Base-by-base conservation (phyloP, 495 filamentous ascomycete species). In the Daldinia concentrica region DNA sequence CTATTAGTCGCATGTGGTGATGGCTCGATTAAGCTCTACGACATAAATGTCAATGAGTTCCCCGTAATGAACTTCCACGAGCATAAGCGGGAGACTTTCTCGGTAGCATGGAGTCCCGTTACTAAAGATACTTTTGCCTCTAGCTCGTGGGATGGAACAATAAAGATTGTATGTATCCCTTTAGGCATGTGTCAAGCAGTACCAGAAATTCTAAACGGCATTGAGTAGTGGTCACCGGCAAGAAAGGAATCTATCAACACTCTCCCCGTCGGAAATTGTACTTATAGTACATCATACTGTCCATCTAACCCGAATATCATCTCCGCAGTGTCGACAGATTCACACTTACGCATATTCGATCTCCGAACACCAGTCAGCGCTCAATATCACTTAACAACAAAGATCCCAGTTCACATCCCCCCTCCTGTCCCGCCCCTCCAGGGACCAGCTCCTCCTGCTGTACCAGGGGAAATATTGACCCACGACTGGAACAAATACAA, bases 401-500 rank as follows among this genome's bases (percentile, higher is more conserved):
- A 88, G 56, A 91, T 97, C 51, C 92, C 92, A 9, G 92, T 94
- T 68, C 94, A 97, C 78, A 71, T 86, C 3, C 82, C 86, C 3
- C 84, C 86, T 4, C 79, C 83, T 0, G 78, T 26, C 70, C 75
- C 72, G 52, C 77, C 64, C 71, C 82, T 71, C 57, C 80, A n/a
- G 41, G 80, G 77, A 2, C 75, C 74, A 50, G 70, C 69, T 15
- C 68, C 27, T 76, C 78, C 67, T 64, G 73, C 76, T 41, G 74
- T 74, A 22, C 86, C 79, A 54, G 83, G 86, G 17, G 95, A 99
- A 82, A 86, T 90, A 30, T 86, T 99, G 15, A 98, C 95, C 2
- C 95, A 98, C 78, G 95, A 99, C 80, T 98, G 96, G 96, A 99
- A 99, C 79, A 99, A 99, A 78, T 99, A 99, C 78, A 89, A 91